Conservation (phyloP, 441 rosid species). For the Raphanus hybrid region DNA sequence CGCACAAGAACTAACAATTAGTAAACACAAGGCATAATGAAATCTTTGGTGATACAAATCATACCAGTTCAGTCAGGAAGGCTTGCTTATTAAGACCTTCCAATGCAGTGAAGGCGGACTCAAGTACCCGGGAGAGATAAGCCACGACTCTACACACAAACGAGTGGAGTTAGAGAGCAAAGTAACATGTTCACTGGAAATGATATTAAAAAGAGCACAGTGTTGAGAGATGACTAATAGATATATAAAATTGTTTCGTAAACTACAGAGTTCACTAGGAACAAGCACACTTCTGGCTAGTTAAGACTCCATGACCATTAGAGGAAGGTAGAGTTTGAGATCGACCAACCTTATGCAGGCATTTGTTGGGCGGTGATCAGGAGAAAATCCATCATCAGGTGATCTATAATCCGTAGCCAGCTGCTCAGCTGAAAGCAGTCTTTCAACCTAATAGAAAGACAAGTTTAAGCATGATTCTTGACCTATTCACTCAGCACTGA, state of each 20-base stretch:
- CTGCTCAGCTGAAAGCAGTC: conserved; percentile 32
- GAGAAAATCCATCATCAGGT: conserved; percentile 1
- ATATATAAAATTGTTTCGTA: background rate
- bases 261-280: background rate
- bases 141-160: conserved; percentile 89
- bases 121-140: conserved; percentile 97
- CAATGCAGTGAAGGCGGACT: conserved; percentile 93
- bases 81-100: conserved; percentile 99
- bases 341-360: conserved; percentile 61
- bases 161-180: conserved; percentile 31
- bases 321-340: conserved; percentile 19
- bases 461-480: background rate
- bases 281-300: conserved; percentile 5
- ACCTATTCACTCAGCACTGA: conserved; percentile 11
- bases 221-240: background rate
- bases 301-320: conserved; percentile 30
- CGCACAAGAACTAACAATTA: no score
- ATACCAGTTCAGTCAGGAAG: conserved; percentile 95
- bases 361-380: conserved; percentile 81
- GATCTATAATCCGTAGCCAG: background rate
- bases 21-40: background rate
- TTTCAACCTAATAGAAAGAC: conserved; percentile 63
- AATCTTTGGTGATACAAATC: conserved; percentile 29
- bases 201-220: background rate
- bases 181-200: conserved; percentile 19